Evolutionary conservation across 202 grass and related monocot genomes (phyloP), one percentile per base, ranked within the genome.

Genomic region (Carex arenaria): DNA sequence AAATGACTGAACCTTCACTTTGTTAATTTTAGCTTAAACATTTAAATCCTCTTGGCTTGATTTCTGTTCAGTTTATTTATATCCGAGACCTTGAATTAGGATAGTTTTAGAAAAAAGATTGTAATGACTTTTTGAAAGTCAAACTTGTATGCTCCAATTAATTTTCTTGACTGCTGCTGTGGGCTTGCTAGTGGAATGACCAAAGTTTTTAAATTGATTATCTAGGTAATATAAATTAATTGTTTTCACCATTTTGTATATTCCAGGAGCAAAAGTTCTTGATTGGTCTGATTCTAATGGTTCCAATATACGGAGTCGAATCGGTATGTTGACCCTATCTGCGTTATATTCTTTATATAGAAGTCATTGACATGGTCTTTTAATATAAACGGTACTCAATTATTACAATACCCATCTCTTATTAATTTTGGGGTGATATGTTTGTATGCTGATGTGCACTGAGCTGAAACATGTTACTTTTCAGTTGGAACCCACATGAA

Each of bases 191-290:
- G 10, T 22, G 38, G 20, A 40, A 28, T 73, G 40, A 9, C 69
- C 40, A 28, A 15, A 71, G 8, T 57, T 59, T 19, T 57, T 18
- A 49, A 26, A 18, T 4, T 34, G 14, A 36, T 3, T 2, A 38
- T 34, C 19, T 53, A 32, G 32, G 8, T 70, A 32, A 68, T 64
- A 5, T 85, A 7, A 54, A 28, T 65, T 59, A 26, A n/a, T 60
- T 82, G 66, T 14, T 81, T 89, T 30, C 51, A 67, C 76, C 32
- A 59, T 47, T 77, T 61, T 87, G 10, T 76, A 45, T 45, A 88
- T 88, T 91, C 45, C 93, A 95, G 95, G 95, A 98, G 72, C 95
- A 98, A 72, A 98, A 98, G 61, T 98, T 98, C 78, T 92, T 98
- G 89, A 76, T 95, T 80, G 95, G 95, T 88, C 95, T 98, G 80